Conservation (phyloP, 805 yeast genomes). For the Candida yuanshanica region DNA sequence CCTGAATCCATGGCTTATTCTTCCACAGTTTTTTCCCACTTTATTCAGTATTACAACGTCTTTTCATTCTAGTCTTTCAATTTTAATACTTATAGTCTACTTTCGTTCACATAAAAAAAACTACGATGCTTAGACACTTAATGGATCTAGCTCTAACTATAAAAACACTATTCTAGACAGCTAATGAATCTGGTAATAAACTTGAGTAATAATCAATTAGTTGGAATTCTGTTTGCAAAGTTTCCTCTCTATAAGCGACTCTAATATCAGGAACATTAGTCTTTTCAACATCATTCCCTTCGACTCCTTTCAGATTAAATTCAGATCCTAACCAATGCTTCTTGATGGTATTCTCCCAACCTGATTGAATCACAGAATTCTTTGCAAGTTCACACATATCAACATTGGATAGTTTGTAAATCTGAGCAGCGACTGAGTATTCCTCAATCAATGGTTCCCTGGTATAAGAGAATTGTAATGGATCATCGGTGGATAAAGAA, state of each 20-base stretch:
- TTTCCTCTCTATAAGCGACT: slow-evolving; percentile 77
- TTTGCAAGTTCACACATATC: slow-evolving; percentile 97
- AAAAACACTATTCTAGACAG: slow-evolving; percentile 1
- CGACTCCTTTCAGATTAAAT: slow-evolving; percentile 53
- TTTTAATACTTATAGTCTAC: too few relatives aligned
- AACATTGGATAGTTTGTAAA: slow-evolving; percentile 87
- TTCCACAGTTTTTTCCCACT: too few relatives aligned
- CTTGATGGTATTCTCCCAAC: slow-evolving; percentile 84
- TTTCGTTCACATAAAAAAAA: too few relatives aligned
- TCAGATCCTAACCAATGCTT: slow-evolving; percentile 87
- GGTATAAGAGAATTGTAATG: slow-evolving; percentile 93
- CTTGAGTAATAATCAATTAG: slow-evolving; percentile 54
- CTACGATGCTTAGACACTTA: too few relatives aligned
- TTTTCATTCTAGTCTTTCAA: too few relatives aligned
- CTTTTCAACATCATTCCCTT: slow-evolving; percentile 85
- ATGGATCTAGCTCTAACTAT: too few relatives aligned
- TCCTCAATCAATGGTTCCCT: slow-evolving; percentile 97
- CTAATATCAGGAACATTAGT: slow-evolving; percentile 93
- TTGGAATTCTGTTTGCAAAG: slow-evolving; percentile 64
- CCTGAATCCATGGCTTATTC: too few relatives aligned
- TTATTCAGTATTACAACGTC: too few relatives aligned
- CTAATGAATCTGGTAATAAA: neutral
- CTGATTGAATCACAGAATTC: slow-evolving; percentile 89
- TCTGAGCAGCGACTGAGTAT: slow-evolving; percentile 97
- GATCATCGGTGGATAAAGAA: slow-evolving; percentile 94